Evolutionary conservation across 495 filamentous ascomycete genomes (phyloP).

Genomic region (Pyrenula massariospora): DNA sequence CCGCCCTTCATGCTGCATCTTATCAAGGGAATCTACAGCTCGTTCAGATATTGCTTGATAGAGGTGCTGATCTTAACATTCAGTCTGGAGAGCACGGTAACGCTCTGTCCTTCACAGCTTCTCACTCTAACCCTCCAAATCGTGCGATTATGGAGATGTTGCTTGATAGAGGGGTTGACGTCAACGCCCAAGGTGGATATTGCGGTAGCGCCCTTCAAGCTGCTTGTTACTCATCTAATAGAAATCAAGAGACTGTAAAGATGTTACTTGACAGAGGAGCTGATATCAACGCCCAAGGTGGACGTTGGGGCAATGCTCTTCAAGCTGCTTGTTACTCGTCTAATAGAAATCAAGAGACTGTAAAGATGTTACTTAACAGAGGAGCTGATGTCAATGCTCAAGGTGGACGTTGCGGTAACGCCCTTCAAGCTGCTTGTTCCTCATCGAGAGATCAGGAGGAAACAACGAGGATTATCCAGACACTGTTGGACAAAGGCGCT

Average conservation of each 20-base stretch:
- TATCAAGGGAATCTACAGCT: too few species aligned
- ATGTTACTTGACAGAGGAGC: not conserved
- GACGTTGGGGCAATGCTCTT: not conserved
- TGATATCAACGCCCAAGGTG: not conserved
- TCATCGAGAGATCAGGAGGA: too few species aligned
- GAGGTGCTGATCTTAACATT: too few species aligned
- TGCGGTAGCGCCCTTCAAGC: not conserved
- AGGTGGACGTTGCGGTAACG: not conserved
- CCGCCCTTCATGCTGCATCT: not conserved
- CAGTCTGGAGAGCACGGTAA: too few species aligned
- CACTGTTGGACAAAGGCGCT: not conserved
- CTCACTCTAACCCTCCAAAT: too few species aligned
- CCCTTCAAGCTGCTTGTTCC: not conserved
- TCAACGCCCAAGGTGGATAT: too few species aligned
- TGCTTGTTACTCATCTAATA: too few species aligned
- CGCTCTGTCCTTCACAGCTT: too few species aligned
- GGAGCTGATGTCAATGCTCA: constrained; percentile 1
- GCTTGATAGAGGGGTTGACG: not conserved
- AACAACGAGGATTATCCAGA: not conserved
- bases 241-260: too few species aligned
- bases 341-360: not conserved
- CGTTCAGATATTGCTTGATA: too few species aligned
- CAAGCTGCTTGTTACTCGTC: not conserved
- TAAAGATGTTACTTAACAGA: not conserved
- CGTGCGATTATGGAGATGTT: not conserved